Base-by-base conservation (phyloP, 2,329 filamentous ascomycete genomes). In the Calonectria leucothoes region DNA sequence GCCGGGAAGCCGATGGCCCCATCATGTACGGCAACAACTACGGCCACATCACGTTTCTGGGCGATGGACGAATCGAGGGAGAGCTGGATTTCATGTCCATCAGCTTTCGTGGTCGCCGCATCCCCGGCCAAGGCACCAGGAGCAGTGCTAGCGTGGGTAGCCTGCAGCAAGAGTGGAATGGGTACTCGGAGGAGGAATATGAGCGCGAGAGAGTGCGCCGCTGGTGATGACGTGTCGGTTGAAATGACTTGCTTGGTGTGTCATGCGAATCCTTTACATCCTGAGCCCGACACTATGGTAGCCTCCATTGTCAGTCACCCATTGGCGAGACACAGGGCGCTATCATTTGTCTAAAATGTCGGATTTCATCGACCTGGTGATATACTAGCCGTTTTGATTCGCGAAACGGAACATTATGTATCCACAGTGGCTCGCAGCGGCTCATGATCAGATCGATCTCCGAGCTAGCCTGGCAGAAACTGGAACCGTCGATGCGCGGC, bases 31-130 rank as follows among this genome's bases (percentile, higher is more conserved):
- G 81, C 1, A 66, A 83, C 3, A 75, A 84, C 37, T 2, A 52
- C 0, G 85, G 84, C 57, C 82, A 75, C 72, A 77, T 87, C 39
- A 78, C 69, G 29, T 87, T 88, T 37, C 67, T 86, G 1, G 84
- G 86, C 6, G 80, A 79, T 35, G 86, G 85, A 4, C 73, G 75
- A 1, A 79, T 87, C 20, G 73, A 83, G 17, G 85, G 84, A 15
- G 27, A 69, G 45, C 6, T 85, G 10, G 77, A 81, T 15, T 76
- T n/a, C n/a, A 76, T 79, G 72, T 20, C 57, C 0, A 69, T 86
- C 10, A 45, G 57, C 0, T 86, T 86, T 39, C 55, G 72, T 1
- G 84, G 78, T 4, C 29, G 61, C 0, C 74, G 84, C 3, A 0
- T 76, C 0, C 63, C 75, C 1, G 79, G 76, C 0, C 82, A 84